These are phyloP conservation scores for Hibiscus tridactylites DNA, from an alignment of 345 rosid genomes.

Conservation along the genomic window DNA sequence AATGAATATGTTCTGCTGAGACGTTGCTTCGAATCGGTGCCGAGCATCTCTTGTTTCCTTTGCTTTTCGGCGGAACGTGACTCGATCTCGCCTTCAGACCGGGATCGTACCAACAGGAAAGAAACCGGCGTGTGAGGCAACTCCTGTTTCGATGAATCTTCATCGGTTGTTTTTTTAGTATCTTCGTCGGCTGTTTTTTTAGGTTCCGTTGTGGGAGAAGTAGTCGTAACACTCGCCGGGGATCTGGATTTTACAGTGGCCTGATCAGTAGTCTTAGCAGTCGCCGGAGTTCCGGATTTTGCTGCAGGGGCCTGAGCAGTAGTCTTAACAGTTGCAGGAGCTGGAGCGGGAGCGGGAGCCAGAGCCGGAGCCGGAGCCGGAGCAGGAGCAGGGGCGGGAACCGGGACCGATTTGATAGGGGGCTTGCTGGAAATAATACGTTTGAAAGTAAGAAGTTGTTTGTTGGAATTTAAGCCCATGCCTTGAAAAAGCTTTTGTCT, in stretches of 20 bases:
- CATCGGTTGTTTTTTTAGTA: not conserved
- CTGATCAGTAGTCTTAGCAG: no score
- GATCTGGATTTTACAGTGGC: no score
- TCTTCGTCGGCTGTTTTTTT: not conserved
- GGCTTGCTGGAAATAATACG: conserved; percentile 8
- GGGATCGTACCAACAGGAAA: conserved; percentile 51
- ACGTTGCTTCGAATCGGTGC: conserved; percentile 50
- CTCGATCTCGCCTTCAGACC: conserved; percentile 73
- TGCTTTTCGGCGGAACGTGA: conserved; percentile 29
- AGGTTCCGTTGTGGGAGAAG: not conserved
- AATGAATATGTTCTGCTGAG: conserved; percentile 56
- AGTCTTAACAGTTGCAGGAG: not conserved
- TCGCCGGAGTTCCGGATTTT: no score
- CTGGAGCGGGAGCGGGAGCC: not conserved
- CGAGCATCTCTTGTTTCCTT: conserved; percentile 62
- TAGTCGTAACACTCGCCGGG: not conserved
- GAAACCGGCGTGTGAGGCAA: conserved; percentile 21
- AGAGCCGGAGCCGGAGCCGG: not conserved
- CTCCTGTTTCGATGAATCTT: conserved; percentile 1
- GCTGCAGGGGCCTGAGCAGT: not conserved
- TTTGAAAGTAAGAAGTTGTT: conserved; percentile 29
- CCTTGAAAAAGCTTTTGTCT: conserved; percentile 63
- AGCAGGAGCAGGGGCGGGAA: not conserved
- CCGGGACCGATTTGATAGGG: not conserved
- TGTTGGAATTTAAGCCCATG: conserved; percentile 56